A percentile compares a stretch with the other conserved stretches of the same genome.
phyloP scores from a whole-genome alignment of 1,284 basidiomycete species.

The Fistulinella cinereoalba region DNA sequence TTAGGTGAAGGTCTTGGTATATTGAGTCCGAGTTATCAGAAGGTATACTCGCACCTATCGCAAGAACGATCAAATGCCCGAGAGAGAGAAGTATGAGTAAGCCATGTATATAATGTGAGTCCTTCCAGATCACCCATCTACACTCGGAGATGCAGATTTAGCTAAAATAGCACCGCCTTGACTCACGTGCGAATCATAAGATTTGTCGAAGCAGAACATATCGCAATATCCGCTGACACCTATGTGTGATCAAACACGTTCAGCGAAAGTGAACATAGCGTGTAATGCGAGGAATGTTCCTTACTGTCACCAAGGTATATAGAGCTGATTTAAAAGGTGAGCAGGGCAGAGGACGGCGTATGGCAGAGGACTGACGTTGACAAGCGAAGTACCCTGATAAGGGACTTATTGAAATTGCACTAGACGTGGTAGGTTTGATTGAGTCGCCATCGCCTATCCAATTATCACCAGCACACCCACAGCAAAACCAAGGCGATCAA shows the following conservation, averaged over 20 bases:
- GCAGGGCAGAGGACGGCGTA: too few species aligned
- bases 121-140: constrained; percentile 30
- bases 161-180: neutral
- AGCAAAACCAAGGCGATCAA: too few species aligned
- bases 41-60: constrained; percentile 8
- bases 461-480: too few species aligned
- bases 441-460: too few species aligned
- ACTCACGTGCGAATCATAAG: constrained; percentile 31
- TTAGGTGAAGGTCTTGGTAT: neutral
- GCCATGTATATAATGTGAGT: constrained; percentile 11
- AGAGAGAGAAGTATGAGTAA: constrained; percentile 15
- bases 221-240: constrained; percentile 6
- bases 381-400: too few species aligned
- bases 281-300: too few species aligned
- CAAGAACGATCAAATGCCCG: constrained; percentile 20
- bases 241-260: constrained; percentile 1
- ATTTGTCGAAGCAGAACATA: constrained; percentile 22
- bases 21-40: neutral
- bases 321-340: too few species aligned
- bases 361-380: too few species aligned
- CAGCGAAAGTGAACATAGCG: too few species aligned
- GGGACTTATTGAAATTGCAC: too few species aligned
- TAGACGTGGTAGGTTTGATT: too few species aligned
- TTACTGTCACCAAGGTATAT: too few species aligned
- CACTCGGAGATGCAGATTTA: neutral